These are phyloP conservation scores for Panaeolus cyanescens DNA, from an alignment of 768 basidiomycete species.

Conservation along the genomic window DNA sequence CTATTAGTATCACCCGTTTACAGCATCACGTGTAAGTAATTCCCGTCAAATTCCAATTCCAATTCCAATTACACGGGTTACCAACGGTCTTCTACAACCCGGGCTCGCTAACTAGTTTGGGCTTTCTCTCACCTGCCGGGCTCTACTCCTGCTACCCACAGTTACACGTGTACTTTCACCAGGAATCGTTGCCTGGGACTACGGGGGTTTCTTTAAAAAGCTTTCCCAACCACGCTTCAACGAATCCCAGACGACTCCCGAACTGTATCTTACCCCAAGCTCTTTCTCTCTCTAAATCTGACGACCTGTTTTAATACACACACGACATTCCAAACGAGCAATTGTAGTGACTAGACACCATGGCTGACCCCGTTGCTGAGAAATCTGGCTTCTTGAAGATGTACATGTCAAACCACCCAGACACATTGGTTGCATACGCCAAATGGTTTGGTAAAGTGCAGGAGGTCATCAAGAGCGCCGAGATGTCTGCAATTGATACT, in stretches of 20 bases:
- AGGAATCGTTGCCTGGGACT: neutral
- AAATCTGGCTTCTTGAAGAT: slow-evolving; percentile 76
- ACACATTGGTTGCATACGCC: slow-evolving; percentile 83
- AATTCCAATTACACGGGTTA: neutral
- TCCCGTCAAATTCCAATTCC: neutral
- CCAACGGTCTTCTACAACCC: neutral
- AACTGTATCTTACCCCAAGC: neutral
- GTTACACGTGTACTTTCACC: neutral
- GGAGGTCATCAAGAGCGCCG: slow-evolving; percentile 57
- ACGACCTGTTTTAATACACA: too few relatives aligned
- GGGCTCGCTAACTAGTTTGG: neutral
- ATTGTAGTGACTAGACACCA: slow-evolving; percentile 25
- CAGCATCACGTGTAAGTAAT: neutral
- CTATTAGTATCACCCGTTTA: too few relatives aligned
- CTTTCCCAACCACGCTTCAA: too few relatives aligned
- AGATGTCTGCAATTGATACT: slow-evolving; percentile 70
- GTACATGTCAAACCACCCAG: slow-evolving; percentile 86
- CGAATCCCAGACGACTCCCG: too few relatives aligned
- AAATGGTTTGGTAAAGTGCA: slow-evolving; percentile 72
- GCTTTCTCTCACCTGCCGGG: neutral
- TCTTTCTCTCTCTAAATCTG: neutral
- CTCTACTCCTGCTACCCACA: neutral
- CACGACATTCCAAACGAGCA: too few relatives aligned
- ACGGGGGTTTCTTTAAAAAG: neutral
- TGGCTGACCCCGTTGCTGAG: slow-evolving; percentile 74